Conservation (phyloP, 176 grass and related monocot species). For the Ensete ventricosum region DNA sequence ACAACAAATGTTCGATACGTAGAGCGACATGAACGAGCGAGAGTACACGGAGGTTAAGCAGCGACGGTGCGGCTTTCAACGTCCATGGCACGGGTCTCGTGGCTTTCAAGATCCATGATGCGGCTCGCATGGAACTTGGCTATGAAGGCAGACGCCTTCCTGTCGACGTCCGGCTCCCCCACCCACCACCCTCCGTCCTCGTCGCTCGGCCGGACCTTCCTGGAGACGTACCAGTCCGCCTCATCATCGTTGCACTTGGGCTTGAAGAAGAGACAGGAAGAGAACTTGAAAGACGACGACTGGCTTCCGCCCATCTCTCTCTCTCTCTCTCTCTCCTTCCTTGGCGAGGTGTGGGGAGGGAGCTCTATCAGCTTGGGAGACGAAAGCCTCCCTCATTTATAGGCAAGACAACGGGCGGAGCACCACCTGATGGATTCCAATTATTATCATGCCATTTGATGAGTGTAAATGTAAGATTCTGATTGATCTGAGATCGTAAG, state of each 20-base stretch:
- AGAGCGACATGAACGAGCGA: no score
- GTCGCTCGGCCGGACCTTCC: slow-evolving; percentile 63
- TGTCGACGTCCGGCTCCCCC: slow-evolving; percentile 64
- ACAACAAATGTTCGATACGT: no score
- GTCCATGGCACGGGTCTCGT: neutral
- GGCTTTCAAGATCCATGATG: neutral
- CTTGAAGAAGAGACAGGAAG: slow-evolving; percentile 26
- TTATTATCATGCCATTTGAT: no score
- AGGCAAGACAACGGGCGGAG: neutral
- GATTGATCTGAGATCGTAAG: no score
- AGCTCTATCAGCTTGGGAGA: neutral
- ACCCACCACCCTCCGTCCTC: slow-evolving; percentile 48
- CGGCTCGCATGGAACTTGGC: neutral
- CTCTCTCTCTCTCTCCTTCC: slow-evolving; percentile 1
- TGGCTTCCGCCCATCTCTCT: neutral
- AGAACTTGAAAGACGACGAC: neutral
- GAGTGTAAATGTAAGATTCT: no score
- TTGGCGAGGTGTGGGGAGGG: neutral
- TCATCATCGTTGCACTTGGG: slow-evolving; percentile 28
- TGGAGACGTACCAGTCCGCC: slow-evolving; percentile 26
- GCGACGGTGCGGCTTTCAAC: neutral
- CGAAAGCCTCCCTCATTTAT: neutral
- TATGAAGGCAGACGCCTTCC: neutral
- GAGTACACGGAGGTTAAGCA: neutral
- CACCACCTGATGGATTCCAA: neutral